Evolutionary conservation across 2,329 filamentous ascomycete species (phyloP), one percentile per base, ranked within the genome.

Genomic region (Immersiporthe knoxdaviesiana): DNA sequence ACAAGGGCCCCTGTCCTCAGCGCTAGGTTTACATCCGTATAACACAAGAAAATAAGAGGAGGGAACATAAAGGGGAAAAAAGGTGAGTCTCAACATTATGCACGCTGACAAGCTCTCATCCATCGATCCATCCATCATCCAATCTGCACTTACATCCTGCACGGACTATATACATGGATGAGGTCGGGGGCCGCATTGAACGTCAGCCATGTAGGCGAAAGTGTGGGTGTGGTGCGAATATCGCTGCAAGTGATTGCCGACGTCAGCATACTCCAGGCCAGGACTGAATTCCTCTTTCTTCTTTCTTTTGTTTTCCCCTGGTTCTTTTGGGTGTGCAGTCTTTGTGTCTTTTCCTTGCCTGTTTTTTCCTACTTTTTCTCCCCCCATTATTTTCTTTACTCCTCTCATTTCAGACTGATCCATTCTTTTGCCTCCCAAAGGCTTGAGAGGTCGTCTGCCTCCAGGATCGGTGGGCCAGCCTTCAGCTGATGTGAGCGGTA

Each of bases 401-500:
- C 16, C 27, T 16, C 4, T 30, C 12, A 18, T 16, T 30, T 16
- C 27, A 56, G 24, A 30, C 5, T 27, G 52, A 56, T 56, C 12
- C 52, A 56, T 30, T 14, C 52, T 56, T 30, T 56, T 27, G 44
- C 44, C 44, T 30, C 52, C 24, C 52, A 24, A 27, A 30, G 27
- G 52, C 24, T 56, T 32, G 27, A 30, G 16, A 30, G 18, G 18
- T 37, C 21, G 21, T 60, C 21, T 39, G 24, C 24, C 58, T 18
- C 37, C 27, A 63, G 24, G 21, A 50, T 44, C 11, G 27, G 61
- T 39, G 61, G 61, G 61, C 39, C 39, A 24, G 39, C 35, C 11
- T 63, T 63, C 61, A 63, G 61, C 61, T 63, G 61, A 63, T 39
- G 61, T 63, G 61, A 63, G 61, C 61, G 27, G 61, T 41, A 50